Evolutionary conservation across 352 stramenopile species (phyloP).

Genomic region (Phytophthora pinifolia): DNA sequence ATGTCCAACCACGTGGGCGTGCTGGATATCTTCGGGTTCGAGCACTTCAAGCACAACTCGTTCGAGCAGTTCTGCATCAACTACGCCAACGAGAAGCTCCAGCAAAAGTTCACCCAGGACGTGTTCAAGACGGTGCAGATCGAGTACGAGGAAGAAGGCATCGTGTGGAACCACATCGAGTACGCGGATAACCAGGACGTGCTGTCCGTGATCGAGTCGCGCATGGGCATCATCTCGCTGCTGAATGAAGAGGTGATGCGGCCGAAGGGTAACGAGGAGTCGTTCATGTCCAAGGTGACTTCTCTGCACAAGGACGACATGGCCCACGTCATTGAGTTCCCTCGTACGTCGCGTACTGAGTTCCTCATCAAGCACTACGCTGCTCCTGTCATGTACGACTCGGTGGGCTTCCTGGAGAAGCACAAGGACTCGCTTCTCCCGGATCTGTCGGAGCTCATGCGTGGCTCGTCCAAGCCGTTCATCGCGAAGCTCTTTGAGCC

Average conservation of each 20-base stretch:
- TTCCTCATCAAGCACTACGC: conserved; percentile 97
- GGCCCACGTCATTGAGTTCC: conserved; percentile 83
- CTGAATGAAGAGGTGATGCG: conserved; percentile 91
- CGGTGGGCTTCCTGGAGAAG: conserved; percentile 95
- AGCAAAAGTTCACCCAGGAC: conserved; percentile 92
- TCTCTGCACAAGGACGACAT: conserved; percentile 87
- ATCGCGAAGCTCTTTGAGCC: conserved; percentile 74
- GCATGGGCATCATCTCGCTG: conserved; percentile 89
- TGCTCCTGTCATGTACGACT: conserved; percentile 92
- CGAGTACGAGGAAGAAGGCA: conserved; percentile 96
- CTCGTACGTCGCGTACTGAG: conserved; percentile 80
- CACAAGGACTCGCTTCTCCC: conserved; percentile 95
- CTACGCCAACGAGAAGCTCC: conserved; percentile 92
- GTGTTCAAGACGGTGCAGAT: conserved; percentile 93
- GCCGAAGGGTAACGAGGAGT: conserved; percentile 84
- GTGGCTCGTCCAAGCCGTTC: conserved; percentile 68
- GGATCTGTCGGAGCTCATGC: conserved; percentile 91
- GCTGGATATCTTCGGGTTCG: conserved; percentile 99
- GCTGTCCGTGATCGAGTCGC: conserved; percentile 83
- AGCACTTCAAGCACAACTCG: conserved; percentile 97
- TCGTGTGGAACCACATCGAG: conserved; percentile 91
- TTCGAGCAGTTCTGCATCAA: conserved; percentile 96
- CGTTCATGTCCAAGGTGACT: conserved; percentile 83
- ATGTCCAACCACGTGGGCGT: conserved; percentile 92
- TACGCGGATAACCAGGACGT: conserved; percentile 92